These are phyloP conservation scores for Penicillium goetzii DNA, from an alignment of 495 filamentous ascomycete genomes.

Conservation along the genomic window DNA sequence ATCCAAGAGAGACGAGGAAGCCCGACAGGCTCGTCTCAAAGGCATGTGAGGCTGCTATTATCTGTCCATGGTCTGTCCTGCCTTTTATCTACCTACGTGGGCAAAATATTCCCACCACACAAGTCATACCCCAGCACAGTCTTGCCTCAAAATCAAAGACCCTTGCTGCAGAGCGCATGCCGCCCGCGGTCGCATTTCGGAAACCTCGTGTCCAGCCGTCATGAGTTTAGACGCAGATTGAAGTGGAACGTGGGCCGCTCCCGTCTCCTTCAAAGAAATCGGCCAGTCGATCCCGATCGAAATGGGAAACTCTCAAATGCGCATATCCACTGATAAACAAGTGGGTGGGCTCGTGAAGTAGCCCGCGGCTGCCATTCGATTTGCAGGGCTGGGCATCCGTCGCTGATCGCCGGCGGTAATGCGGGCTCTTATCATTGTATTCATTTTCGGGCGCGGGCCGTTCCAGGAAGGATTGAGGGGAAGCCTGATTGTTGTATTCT, in stretches of 20 bases:
- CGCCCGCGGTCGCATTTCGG: slow-evolving; percentile 11
- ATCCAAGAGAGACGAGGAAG: slow-evolving; percentile 74
- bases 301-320: slow-evolving; percentile 2
- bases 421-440: neutral
- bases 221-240: neutral
- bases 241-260: neutral
- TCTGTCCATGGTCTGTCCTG: neutral
- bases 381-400: neutral
- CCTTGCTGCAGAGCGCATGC: neutral
- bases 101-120: neutral
- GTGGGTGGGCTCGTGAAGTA: neutral
- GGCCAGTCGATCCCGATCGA: slow-evolving; percentile 15
- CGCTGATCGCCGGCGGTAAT: slow-evolving; percentile 6
- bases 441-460: neutral
- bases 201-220: neutral
- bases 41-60: slow-evolving; percentile 42
- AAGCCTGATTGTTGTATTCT: neutral
- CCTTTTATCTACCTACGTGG: slow-evolving; percentile 11
- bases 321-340: neutral
- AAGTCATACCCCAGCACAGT: neutral
- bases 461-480: neutral
- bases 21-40: slow-evolving; percentile 62
- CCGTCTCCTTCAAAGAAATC: slow-evolving; percentile 14
- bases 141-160: neutral
- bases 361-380: neutral